A percentile compares a stretch with the other conserved stretches of the same genome.
Conservation (phyloP, 2,329 filamentous ascomycete genomes). For the Diplodia intermedia region DNA sequence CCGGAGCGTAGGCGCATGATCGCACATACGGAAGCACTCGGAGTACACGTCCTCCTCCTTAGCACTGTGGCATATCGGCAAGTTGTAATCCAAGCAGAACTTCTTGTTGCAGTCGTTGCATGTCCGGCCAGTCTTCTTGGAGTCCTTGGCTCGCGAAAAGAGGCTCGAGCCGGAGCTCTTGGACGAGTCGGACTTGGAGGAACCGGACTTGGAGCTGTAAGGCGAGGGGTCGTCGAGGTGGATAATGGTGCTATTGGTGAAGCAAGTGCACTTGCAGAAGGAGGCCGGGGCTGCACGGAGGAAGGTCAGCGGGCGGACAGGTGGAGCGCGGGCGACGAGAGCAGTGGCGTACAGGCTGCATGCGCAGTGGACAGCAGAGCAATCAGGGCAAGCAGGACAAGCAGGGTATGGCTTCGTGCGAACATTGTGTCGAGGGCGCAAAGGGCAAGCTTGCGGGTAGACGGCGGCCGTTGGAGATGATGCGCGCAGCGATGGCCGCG, state of each 20-base stretch:
- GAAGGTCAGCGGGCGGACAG: constrained; percentile 14
- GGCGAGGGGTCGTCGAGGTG: constrained; percentile 60
- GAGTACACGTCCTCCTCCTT: constrained; percentile 70
- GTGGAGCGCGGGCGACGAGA: neutral
- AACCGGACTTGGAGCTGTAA: constrained; percentile 25
- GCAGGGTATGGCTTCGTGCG: constrained; percentile 17
- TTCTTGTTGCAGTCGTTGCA: constrained; percentile 73
- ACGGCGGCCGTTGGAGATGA: constrained; percentile 18
- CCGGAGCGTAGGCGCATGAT: constrained; percentile 19
- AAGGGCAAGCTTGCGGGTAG: constrained; percentile 12
- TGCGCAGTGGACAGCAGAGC: constrained; percentile 48
- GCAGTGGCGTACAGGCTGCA: constrained; percentile 52
- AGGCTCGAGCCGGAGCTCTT: constrained; percentile 13
- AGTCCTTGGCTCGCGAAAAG: constrained; percentile 13
- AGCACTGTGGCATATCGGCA: constrained; percentile 66
- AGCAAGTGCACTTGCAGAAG: constrained; percentile 76
- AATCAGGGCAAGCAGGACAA: constrained; percentile 36
- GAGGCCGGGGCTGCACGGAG: constrained; percentile 59
- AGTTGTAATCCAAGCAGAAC: constrained; percentile 66
- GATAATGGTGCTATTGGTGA: constrained; percentile 72
- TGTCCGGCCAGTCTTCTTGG: constrained; percentile 47
- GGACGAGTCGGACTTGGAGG: constrained; percentile 13
- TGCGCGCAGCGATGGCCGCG: constrained; percentile 16
- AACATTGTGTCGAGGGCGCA: constrained; percentile 20
- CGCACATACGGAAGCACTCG: constrained; percentile 66